These are phyloP conservation scores for Glonium stellatum DNA, from an alignment of 495 filamentous ascomycete genomes.

Conservation along the genomic window DNA sequence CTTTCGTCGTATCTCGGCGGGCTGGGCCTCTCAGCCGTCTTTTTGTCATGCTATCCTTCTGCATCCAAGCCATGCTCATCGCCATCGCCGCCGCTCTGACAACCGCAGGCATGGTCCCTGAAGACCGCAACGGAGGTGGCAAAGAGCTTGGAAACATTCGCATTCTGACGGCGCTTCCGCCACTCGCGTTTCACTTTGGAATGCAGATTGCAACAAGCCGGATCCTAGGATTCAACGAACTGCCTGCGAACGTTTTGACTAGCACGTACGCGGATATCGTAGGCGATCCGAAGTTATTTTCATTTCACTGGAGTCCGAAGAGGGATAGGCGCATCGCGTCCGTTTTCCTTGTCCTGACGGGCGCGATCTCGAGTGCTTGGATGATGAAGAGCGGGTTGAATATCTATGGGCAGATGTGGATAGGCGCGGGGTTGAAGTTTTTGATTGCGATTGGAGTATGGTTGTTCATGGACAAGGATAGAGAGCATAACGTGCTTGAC, in stretches of 20 bases:
- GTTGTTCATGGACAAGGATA: slow-evolving; percentile 8
- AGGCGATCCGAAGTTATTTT: slow-evolving; percentile 58
- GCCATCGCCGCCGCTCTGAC: slow-evolving; percentile 54
- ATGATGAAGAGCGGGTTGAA: slow-evolving; percentile 50
- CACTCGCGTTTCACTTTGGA: slow-evolving; percentile 65
- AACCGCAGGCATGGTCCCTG: slow-evolving; percentile 44
- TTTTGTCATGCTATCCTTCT: slow-evolving; percentile 51
- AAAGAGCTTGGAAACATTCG: slow-evolving; percentile 32
- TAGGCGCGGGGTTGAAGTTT: slow-evolving; percentile 53
- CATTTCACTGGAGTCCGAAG: slow-evolving; percentile 51
- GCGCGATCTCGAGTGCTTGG: slow-evolving; percentile 59
- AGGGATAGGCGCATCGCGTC: slow-evolving; percentile 55
- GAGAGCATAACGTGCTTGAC: not conserved
- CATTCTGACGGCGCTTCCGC: slow-evolving; percentile 51
- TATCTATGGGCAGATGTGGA: slow-evolving; percentile 52
- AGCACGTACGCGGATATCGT: slow-evolving; percentile 51
- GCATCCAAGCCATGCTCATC: slow-evolving; percentile 50
- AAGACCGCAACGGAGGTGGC: slow-evolving; percentile 29
- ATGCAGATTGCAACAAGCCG: slow-evolving; percentile 62
- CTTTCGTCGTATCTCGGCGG: slow-evolving; percentile 1
- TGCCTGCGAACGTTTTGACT: slow-evolving; percentile 68
- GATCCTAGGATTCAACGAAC: slow-evolving; percentile 57
- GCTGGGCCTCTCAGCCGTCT: slow-evolving; percentile 33
- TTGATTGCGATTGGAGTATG: slow-evolving; percentile 33
- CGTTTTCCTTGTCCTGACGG: slow-evolving; percentile 50